A percentile compares a stretch with the other conserved stretches of the same genome.
These are phyloP conservation scores for Quercus suber DNA, from an alignment of 306 rosid genomes.

Conservation along the genomic window DNA sequence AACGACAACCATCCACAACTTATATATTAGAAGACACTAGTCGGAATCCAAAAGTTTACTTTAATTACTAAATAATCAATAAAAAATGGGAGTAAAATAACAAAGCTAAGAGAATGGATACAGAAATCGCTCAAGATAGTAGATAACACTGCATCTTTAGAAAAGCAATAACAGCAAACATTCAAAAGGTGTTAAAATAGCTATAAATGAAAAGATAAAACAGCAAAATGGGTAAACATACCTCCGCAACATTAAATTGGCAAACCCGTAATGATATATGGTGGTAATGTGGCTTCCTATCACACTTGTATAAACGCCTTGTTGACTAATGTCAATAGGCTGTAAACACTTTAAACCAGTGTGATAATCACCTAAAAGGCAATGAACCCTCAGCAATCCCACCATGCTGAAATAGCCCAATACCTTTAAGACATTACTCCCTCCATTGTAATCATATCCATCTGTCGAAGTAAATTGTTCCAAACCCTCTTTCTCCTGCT, in stretches of 20 bases:
- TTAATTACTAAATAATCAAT: background rate
- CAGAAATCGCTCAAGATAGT: background rate
- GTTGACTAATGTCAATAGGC: slow-evolving; percentile 84
- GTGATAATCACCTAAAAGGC: slow-evolving; percentile 96
- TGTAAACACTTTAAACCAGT: slow-evolving; percentile 80
- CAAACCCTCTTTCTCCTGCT: slow-evolving; percentile 84
- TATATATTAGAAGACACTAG: background rate
- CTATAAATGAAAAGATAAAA: background rate
- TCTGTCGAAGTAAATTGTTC: slow-evolving; percentile 84
- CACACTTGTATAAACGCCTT: slow-evolving; percentile 76
- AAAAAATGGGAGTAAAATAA: background rate
- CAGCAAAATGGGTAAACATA: slow-evolving; percentile 11
- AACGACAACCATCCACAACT: background rate
- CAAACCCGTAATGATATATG: slow-evolving; percentile 93
- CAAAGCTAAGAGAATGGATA: background rate
- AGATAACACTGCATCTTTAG: background rate
- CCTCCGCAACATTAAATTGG: slow-evolving; percentile 97
- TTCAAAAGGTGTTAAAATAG: background rate
- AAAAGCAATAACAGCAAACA: background rate
- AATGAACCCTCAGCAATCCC: slow-evolving; percentile 89
- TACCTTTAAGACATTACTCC: slow-evolving; percentile 97
- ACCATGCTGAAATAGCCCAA: slow-evolving; percentile 97
- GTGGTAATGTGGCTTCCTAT: slow-evolving; percentile 93
- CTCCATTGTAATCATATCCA: slow-evolving; percentile 89
- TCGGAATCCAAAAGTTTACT: background rate